Percentiles rank a stretch among this genome's conserved stretches.
Evolutionary conservation across 306 rosid species (phyloP).

Genomic region (Vigna hirtella): DNA sequence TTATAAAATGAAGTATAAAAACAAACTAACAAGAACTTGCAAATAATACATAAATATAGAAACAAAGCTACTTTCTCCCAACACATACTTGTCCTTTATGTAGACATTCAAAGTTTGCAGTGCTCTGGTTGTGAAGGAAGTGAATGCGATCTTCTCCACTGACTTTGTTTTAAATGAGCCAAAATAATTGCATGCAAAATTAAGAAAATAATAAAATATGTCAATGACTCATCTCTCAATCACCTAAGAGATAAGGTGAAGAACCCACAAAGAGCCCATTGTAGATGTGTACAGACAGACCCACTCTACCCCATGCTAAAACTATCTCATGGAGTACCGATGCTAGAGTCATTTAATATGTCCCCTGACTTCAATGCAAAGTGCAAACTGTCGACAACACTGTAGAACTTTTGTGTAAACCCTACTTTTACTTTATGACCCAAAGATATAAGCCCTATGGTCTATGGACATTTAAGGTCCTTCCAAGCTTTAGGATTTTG

Average conservation of each 20-base stretch:
- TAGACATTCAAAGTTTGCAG: slow-evolving; percentile 85
- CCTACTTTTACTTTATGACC: background rate
- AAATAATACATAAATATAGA: no score
- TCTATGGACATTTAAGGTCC: background rate
- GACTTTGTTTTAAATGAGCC: slow-evolving; percentile 56
- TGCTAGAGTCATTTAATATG: background rate
- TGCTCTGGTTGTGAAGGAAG: slow-evolving; percentile 97
- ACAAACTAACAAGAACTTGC: slow-evolving; percentile 54
- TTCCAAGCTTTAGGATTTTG: background rate
- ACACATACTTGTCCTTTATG: no score
- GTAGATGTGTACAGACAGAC: background rate
- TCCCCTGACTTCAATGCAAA: background rate
- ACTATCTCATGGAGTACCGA: background rate
- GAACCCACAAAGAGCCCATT: background rate
- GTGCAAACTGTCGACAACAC: background rate
- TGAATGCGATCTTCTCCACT: slow-evolving; percentile 88
- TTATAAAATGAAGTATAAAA: slow-evolving; percentile 55
- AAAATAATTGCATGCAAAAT: slow-evolving; percentile 34
- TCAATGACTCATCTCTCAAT: slow-evolving; percentile 7
- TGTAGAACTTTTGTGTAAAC: background rate
- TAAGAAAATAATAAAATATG: slow-evolving; percentile 20
- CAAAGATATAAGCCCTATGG: background rate
- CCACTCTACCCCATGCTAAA: background rate
- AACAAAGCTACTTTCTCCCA: no score
- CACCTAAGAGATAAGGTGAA: background rate